A percentile compares a stretch with the other conserved stretches of the same genome.
Evolutionary conservation across 768 basidiomycete species (phyloP).

Genomic region (Mycena haematopus): DNA sequence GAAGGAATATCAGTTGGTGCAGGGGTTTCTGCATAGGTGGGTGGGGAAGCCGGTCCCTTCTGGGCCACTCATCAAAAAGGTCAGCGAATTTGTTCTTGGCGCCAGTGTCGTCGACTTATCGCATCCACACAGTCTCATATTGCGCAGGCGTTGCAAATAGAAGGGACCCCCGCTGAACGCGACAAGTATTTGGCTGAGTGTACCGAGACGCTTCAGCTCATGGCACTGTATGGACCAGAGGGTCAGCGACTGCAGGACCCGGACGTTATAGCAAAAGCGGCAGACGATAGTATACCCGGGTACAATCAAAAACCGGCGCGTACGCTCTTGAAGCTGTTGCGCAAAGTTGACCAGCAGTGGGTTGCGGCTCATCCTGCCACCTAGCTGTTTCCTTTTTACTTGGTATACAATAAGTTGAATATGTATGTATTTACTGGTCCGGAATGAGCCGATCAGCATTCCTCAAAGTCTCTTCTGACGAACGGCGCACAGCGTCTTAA

Average conservation of each 20-base stretch:
- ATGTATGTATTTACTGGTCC: neutral
- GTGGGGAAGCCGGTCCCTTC: constrained; percentile 51
- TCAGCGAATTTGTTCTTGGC: constrained; percentile 33
- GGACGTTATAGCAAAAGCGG: constrained; percentile 55
- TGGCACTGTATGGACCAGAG: constrained; percentile 61
- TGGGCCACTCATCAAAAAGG: constrained; percentile 53
- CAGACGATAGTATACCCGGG: constrained; percentile 49
- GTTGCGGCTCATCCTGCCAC: constrained; percentile 7
- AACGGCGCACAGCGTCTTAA: neutral
- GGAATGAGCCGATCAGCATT: neutral
- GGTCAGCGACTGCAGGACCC: constrained; percentile 57
- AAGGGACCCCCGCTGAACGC: constrained; percentile 29
- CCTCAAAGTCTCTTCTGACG: neutral
- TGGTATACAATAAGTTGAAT: too few relatives aligned
- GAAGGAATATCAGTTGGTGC: constrained; percentile 59
- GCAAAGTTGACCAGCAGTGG: constrained; percentile 47
- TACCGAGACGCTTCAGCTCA: constrained; percentile 55
- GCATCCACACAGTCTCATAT: constrained; percentile 55
- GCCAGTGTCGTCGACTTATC: neutral
- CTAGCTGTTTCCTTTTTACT: neutral
- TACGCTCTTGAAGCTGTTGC: constrained; percentile 54
- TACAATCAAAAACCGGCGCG: constrained; percentile 55
- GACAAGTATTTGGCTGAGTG: constrained; percentile 53
- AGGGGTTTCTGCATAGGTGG: constrained; percentile 53
- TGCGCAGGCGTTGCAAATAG: constrained; percentile 54